Base-by-base conservation (phyloP, 2,329 filamentous ascomycete genomes). In the Lachnellula arida region DNA sequence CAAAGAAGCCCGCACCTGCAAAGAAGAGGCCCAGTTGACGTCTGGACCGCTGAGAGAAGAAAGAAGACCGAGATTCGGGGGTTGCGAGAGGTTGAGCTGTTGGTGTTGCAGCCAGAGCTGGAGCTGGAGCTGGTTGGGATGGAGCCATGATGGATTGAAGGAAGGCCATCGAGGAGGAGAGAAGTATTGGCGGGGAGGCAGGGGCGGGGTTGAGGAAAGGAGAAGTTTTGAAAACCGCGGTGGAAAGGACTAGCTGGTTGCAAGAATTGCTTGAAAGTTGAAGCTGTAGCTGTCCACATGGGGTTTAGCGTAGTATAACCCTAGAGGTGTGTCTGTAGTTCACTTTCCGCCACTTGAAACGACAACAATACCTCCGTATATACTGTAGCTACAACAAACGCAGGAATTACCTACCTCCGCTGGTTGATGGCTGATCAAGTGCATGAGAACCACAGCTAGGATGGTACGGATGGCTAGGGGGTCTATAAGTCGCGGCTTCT, bases 1-100 rank as follows among this genome's bases (percentile, higher is more conserved):
- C 75, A 61, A 95, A 81, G 73, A 96, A 95, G 54, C 82, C 78
- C 11, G 88, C 80, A 43, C 93, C 93, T 58, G 86, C 84, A 64
- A 86, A 77, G 72, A 94, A 87, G 57, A 96, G 73, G 23, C 84
- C 78, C 14, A 90, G 72, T 70, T 91, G 86, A 53, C 79, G 79
- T 47, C 59, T 54, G 32, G 68, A 67, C n/a, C 68, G 62, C 59
- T 60, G 56, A 22, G 65, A 68, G 60, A 70, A 70, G 60, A 68
- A 60, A 28, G 58, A 46, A 19, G 65, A 65, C 28, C 61, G 55
- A 37, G 59, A 35, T 51, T 62, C 51, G 34, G 63, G 23, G 12
- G 51, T 17, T 40, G 52, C 17, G 11, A 50, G 37, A 17, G 49
- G 25, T 54, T 40, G 37, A 15, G 37, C 37, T 32, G 28, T 32